These are phyloP conservation scores for Dacryopinax spathularia DNA, from an alignment of 768 basidiomycete species.

Conservation along the genomic window DNA sequence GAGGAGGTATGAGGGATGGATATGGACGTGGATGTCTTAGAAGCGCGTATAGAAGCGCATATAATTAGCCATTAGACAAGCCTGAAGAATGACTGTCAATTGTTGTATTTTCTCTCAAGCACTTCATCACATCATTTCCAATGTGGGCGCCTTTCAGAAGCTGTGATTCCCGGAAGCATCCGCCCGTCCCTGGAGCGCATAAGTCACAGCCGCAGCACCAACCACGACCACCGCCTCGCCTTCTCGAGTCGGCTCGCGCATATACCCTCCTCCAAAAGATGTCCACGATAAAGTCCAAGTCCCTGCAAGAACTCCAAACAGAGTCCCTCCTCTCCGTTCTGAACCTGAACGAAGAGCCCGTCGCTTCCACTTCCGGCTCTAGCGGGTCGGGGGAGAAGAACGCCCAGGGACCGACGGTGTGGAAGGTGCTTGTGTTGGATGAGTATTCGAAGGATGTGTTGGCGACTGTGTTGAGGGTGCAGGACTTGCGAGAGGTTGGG, in stretches of 20 bases:
- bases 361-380: conserved; percentile 4
- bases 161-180: no score
- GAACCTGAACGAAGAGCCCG: conserved; percentile 48
- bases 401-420: conserved; percentile 61
- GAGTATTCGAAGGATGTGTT: conserved; percentile 92
- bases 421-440: conserved; percentile 93
- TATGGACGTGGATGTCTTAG: no score
- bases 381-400: conserved; percentile 12
- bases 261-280: neutral
- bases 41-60: neutral
- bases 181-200: neutral
- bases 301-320: conserved; percentile 76
- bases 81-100: no score
- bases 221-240: neutral
- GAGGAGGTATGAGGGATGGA: neutral
- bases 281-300: neutral
- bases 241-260: neutral
- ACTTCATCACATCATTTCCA: no score
- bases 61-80: neutral
- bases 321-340: conserved; percentile 70
- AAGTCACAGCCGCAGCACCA: neutral
- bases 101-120: no score
- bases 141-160: no score
- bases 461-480: conserved; percentile 87
- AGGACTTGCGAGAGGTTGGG: conserved; percentile 90